Base-by-base conservation (phyloP, 2,329 filamentous ascomycete genomes). In the Amesomyces nigricolor region DNA sequence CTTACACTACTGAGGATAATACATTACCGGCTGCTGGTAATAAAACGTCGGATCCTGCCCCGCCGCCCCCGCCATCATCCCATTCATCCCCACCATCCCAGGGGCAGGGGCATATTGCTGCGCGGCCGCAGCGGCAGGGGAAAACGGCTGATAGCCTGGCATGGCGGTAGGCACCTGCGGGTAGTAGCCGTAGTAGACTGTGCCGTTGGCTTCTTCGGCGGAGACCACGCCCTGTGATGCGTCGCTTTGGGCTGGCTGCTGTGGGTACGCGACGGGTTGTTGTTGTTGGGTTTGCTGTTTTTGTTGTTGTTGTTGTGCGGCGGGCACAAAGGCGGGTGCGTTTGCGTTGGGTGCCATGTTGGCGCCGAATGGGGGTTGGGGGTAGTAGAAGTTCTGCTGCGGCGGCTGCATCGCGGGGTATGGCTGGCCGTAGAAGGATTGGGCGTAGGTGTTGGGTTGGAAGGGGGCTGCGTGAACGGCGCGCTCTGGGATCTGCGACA, bases 131-230 rank as follows among this genome's bases (percentile, higher is more conserved):
- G 51, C 56, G 7, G 51, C 44, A 2, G 58, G 53, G 49, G 48
- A 58, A 7, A 22, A 30, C 5, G 57, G 58, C 10, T 75, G 72
- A 61, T 80, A 82, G 17, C 69, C 64, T 47, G 73, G 68, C 60
- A 81, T 74, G 0, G 79, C 73, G 26, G 22, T 4, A 5, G 82
- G 75, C 47, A 91, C 74, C 66, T 91, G 86, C n/a, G 85, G 79
- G 7, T 89, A 80, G 66, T 95, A 88, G 65, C 91, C 91, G 69
- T 96, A 99, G 71, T 95, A 97, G 0, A 96, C 91, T 81, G 95
- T 97, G 59, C 94, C 94, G 63, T 96, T 95, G 61, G 86, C 85
- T 73, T 97, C 92, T 70, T 96, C 91, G 0, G 90, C 89, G 13
- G 50, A 48, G 47, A 87, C 80, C 42, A 83, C 69, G 60, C 76